Base-by-base conservation (phyloP, 2,329 filamentous ascomycete genomes). In the Akanthomyces dipterigenus region DNA sequence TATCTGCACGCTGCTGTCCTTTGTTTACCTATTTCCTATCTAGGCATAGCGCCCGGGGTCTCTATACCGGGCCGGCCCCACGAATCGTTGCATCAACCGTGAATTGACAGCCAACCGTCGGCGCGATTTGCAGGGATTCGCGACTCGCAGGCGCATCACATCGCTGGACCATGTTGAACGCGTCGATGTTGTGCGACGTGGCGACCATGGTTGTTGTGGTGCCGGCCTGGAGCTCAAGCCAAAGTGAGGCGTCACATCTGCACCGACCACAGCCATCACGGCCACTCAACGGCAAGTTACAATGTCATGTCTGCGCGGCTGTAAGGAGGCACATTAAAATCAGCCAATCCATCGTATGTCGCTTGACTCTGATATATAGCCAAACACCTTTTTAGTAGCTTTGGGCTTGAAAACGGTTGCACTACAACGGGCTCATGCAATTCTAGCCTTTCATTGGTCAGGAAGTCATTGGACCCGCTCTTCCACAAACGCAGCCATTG, bases 1-100 rank as follows among this genome's bases (percentile, higher is more conserved):
- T 14, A 60, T 49, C 42, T 36, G 45, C n/a, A 34, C 28, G 24
- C 49, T 38, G 53, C 63, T 58, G 61, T 55, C 62, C 60, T 68
- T 73, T 80, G 77, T 81, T 81, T 81, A 80, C 76, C 71, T 71
- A 70, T 73, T 78, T 67, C 78, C 76, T 67, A 66, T 73, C 65
- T 6, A 6, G 71, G 73, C 4, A 55, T 79, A 77, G 78, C 67
- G 70, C 26, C 46, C 45, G 46, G 50, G 53, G 34, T 22, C 50
- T n/a, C 53, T 62, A 60, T 54, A 56, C 18, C 43, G 56, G 61
- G 65, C 63, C 62, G 64, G 60, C 55, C 40, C 62, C 61, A 48
- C 62, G 65, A 66, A 66, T 64, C 66, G 68, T 65, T 62, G 31
- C 62, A 57, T 63, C 63, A 65, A 63, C 63, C 68, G 67, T 68